Conservation (phyloP, 2,329 filamentous ascomycete genomes). For the Triangularia setosa region DNA sequence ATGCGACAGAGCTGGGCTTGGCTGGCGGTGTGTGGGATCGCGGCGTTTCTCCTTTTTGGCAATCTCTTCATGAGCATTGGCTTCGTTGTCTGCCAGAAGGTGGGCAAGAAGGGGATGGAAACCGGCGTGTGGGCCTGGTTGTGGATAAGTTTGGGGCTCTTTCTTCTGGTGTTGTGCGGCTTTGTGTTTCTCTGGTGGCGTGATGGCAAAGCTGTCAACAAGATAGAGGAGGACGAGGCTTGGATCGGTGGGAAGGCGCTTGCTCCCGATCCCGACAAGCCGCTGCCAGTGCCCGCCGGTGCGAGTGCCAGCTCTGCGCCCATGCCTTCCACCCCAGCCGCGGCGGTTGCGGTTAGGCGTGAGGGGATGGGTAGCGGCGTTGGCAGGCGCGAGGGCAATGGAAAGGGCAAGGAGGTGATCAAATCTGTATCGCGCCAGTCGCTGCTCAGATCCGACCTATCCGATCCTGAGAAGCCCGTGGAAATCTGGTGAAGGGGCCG, state of each 20-base stretch:
- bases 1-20: constrained; percentile 11
- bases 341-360: neutral
- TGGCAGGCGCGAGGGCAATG: neutral
- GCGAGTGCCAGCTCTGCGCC: neutral
- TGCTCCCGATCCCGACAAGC: too few relatives aligned
- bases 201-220: constrained; percentile 9
- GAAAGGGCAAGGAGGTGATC: neutral
- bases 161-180: constrained; percentile 4
- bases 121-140: constrained; percentile 11
- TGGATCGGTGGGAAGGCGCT: constrained; percentile 18
- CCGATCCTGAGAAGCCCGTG: neutral
- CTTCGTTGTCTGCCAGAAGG: constrained; percentile 2
- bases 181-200: constrained; percentile 7
- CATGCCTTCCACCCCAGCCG: neutral
- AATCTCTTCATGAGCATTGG: constrained; percentile 16
- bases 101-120: neutral
- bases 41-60: constrained; percentile 12
- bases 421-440: constrained; percentile 13
- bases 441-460: constrained; percentile 10
- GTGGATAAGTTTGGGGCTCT: constrained; percentile 12
- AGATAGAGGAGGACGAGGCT: constrained; percentile 9
- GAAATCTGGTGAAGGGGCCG: neutral
- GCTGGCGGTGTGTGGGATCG: constrained; percentile 8
- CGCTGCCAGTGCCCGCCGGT: neutral
- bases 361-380: neutral